Base-by-base conservation (phyloP, 2,329 filamentous ascomycete genomes). In the Fusarium nisikadoi region DNA sequence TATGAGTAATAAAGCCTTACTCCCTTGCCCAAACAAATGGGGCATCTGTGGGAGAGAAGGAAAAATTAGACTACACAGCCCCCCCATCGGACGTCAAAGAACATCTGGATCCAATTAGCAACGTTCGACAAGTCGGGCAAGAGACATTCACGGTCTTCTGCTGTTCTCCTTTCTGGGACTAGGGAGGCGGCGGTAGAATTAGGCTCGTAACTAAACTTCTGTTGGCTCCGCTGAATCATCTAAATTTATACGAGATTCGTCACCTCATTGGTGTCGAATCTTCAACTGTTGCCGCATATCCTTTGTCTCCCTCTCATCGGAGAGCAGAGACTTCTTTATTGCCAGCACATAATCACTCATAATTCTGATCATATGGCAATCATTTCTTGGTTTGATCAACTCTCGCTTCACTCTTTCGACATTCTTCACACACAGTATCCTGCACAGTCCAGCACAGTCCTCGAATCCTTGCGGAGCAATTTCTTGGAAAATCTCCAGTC, bases 181-280 rank as follows among this genome's bases (percentile, higher is more conserved):
- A 62, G 41, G 56, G 53, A 46, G 41, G 35, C 47, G 17, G 45
- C 36, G 55, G 59, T 68, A 50, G 47, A 70, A 71, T 75, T 75
- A 75, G 70, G 42, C 72, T 75, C 64, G 52, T 46, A 60, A 67
- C 70, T 70, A 76, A 61, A 70, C 58, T 74, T 74, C 50, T 55
- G 31, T 25, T 53, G 65, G 23, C 47, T 61, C 62, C 49, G 43
- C 42, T 43, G 59, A 39, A 52, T 63, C 57, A 47, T 65, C 71
- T 64, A 70, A 65, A 35, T 63, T 58, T 57, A 73, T 71, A 73
- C 62, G 50, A 60, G 20, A 14, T n/a, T 45, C 38, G 33, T 52
- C 16, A 38, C 33, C 16, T 43, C 8, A 45, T 69, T 66, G 60
- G 23, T 46, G n/a, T 31, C 53, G 42, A 47, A 27, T 47, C 31